Conservation (phyloP, 179 eudicot species). For the Nepenthes alata region DNA sequence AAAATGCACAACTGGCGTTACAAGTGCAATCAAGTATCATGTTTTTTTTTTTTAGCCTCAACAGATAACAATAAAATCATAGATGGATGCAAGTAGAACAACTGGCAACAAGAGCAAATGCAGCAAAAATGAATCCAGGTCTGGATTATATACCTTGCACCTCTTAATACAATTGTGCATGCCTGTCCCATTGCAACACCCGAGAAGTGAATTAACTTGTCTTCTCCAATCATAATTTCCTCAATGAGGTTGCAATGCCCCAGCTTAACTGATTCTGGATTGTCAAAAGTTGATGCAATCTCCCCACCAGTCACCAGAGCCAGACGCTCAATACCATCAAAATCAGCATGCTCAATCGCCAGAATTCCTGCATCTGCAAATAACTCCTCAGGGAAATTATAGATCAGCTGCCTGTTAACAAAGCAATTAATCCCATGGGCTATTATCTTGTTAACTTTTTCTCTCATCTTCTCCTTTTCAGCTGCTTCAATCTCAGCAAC, state of each 20-base stretch:
- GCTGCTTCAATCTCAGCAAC: conserved; percentile 96
- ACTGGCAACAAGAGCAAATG: not conserved
- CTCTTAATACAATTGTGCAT: conserved; percentile 90
- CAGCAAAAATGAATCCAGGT: not conserved
- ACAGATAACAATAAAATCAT: not conserved
- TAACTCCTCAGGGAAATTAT: conserved; percentile 95
- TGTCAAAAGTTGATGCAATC: conserved; percentile 96
- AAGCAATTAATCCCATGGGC: conserved; percentile 93
- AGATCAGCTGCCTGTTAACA: conserved; percentile 81
- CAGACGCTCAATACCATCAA: conserved; percentile 95
- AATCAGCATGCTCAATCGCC: conserved; percentile 99
- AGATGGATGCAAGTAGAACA: not conserved
- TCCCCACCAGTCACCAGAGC: conserved; percentile 97
- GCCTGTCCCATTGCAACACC: conserved; percentile 99
- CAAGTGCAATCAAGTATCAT: too few species aligned
- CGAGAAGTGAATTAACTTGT: conserved; percentile 87
- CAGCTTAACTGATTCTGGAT: conserved; percentile 92
- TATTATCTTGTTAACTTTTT: conserved; percentile 86
- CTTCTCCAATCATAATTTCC: conserved; percentile 98
- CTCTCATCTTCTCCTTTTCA: conserved; percentile 96
- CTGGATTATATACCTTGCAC: conserved; percentile 58
- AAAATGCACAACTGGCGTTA: too few species aligned
- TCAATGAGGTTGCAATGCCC: conserved; percentile 95
- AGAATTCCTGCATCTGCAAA: conserved; percentile 99
- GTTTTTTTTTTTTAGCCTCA: too few species aligned